Conservation (phyloP, 495 filamentous ascomycete species). For the Xylaria scruposa region DNA sequence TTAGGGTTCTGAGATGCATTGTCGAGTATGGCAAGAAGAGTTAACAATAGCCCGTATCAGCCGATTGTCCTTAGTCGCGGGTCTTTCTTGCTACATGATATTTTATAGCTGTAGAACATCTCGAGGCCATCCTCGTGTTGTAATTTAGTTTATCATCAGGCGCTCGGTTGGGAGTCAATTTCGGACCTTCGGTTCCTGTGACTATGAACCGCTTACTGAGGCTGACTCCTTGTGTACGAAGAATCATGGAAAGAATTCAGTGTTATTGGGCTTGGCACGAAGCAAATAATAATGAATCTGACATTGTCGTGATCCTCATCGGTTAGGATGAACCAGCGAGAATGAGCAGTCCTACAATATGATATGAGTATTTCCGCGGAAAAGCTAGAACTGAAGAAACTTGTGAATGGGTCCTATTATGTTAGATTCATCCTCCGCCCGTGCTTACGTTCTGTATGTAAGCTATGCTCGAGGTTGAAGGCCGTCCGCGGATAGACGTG, state of each 20-base stretch:
- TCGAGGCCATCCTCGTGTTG: not conserved
- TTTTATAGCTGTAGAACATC: not conserved
- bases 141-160: not conserved
- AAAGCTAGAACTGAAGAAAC: not conserved
- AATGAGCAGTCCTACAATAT: not conserved
- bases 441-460: too few relatives aligned
- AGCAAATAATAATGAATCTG: not conserved
- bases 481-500: too few relatives aligned
- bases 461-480: too few relatives aligned
- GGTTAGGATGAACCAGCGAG: not conserved
- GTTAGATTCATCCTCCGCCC: too few relatives aligned
- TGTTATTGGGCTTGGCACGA: not conserved
- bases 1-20: not conserved
- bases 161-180: not conserved
- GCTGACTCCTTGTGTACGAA: not conserved
- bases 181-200: not conserved
- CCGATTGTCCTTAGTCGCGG: not conserved
- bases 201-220: not conserved
- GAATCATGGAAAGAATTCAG: not conserved
- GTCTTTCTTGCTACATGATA: not conserved
- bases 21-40: not conserved
- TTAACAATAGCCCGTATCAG: not conserved
- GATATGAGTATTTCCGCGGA: not conserved
- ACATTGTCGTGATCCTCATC: not conserved
- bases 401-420: not conserved